These are phyloP conservation scores for Coniophora puteana DNA, from an alignment of 1,284 basidiomycete genomes.

Conservation along the genomic window DNA sequence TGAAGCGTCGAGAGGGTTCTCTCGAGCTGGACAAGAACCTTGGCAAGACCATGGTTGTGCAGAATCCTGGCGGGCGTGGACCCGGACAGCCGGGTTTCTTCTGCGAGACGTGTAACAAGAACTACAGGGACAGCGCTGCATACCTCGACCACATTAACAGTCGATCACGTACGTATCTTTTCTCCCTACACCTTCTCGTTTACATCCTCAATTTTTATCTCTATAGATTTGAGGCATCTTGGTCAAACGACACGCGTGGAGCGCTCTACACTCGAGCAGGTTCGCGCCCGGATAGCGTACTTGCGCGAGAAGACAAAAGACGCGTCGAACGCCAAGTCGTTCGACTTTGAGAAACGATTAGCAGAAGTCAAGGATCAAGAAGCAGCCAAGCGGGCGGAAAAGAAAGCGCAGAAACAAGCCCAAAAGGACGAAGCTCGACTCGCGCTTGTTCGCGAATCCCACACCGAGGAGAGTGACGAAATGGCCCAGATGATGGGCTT, in stretches of 20 bases:
- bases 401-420: constrained; percentile 70
- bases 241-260: constrained; percentile 93
- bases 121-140: constrained; percentile 89
- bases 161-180: constrained; percentile 72
- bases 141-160: constrained; percentile 98
- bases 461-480: constrained; percentile 49
- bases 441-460: constrained; percentile 54
- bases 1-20: constrained; percentile 79
- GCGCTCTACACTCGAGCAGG: constrained; percentile 89
- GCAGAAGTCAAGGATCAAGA: constrained; percentile 80
- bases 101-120: constrained; percentile 87
- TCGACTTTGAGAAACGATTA: constrained; percentile 90
- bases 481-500: constrained; percentile 93
- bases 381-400: constrained; percentile 55
- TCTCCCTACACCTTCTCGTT: constrained; percentile 7
- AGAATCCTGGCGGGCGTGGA: constrained; percentile 74
- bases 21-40: constrained; percentile 91
- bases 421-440: constrained; percentile 68
- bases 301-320: constrained; percentile 86
- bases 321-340: constrained; percentile 78
- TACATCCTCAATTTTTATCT: constrained; percentile 5
- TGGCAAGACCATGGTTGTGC: constrained; percentile 88
- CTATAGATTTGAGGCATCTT: constrained; percentile 82
- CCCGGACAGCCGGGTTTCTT: constrained; percentile 89
- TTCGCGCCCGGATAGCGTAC: constrained; percentile 83